These are phyloP conservation scores for Edaphochlamys debaryana DNA, from an alignment of 139 green algal species.

Conservation along the genomic window DNA sequence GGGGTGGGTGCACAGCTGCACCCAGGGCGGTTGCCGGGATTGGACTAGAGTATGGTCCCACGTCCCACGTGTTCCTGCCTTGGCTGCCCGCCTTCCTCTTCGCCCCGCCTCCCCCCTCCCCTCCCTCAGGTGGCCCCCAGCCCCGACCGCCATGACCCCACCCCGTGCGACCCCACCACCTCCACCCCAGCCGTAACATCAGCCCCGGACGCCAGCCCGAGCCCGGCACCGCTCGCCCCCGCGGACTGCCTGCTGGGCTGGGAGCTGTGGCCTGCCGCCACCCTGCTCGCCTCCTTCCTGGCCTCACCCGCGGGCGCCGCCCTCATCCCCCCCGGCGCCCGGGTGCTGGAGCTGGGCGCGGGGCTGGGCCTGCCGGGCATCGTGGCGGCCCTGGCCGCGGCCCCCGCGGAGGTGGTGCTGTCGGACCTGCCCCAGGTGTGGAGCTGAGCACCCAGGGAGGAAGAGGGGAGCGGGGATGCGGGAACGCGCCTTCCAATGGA, in stretches of 20 bases:
- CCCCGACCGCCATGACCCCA: too few species aligned
- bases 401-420: neutral
- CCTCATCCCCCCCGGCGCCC: neutral
- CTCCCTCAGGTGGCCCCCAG: neutral
- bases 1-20: too few species aligned
- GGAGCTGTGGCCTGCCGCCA: constrained; percentile 38
- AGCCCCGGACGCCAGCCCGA: neutral
- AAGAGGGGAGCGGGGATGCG: too few species aligned
- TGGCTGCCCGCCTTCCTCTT: neutral
- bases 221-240: neutral
- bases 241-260: constrained; percentile 26
- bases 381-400: constrained; percentile 2
- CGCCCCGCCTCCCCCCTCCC: neutral
- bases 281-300: neutral
- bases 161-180: neutral
- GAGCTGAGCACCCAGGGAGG: too few species aligned
- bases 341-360: constrained; percentile 8
- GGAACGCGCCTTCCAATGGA: too few species aligned
- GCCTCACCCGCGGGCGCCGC: neutral
- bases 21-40: too few species aligned
- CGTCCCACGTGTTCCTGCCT: neutral
- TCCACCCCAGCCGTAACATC: neutral
- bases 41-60: too few species aligned
- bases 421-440: constrained; percentile 29
- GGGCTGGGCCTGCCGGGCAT: constrained; percentile 33